phyloP scores from a whole-genome alignment of 1,284 basidiomycete species.

The Athelia psychrophila region DNA sequence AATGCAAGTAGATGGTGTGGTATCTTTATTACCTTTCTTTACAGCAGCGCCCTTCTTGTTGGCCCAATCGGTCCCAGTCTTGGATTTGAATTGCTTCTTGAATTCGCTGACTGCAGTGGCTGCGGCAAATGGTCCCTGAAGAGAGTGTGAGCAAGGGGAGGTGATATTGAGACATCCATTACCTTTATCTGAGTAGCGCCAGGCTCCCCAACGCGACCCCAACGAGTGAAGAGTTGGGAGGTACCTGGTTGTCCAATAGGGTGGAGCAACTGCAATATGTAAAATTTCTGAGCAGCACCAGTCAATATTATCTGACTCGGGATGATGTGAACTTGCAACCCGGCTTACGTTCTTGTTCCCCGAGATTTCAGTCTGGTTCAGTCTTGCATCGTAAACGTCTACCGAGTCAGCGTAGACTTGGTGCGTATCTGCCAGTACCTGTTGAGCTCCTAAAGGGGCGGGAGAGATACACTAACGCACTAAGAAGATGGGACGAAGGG shows the following conservation, averaged over 20 bases:
- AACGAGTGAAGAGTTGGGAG: slow-evolving; percentile 50
- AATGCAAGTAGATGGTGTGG: neutral
- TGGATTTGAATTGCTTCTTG: slow-evolving; percentile 60
- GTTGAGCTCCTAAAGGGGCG: neutral
- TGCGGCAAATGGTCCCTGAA: slow-evolving; percentile 31
- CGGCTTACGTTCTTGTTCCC: slow-evolving; percentile 63
- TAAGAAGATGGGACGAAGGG: slow-evolving; percentile 40
- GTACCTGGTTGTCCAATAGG: slow-evolving; percentile 37
- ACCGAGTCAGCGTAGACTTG: slow-evolving; percentile 49
- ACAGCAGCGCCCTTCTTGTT: slow-evolving; percentile 50
- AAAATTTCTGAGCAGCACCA: no score
- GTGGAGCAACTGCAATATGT: slow-evolving; percentile 62
- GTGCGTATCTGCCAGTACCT: slow-evolving; percentile 40
- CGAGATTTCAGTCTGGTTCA: slow-evolving; percentile 64
- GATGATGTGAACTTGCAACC: slow-evolving; percentile 5
- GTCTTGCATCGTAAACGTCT: slow-evolving; percentile 63
- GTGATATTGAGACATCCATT: neutral
- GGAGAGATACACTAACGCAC: slow-evolving; percentile 31
- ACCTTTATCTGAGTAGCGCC: slow-evolving; percentile 53
- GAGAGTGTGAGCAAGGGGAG: neutral
- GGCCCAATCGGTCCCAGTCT: slow-evolving; percentile 52
- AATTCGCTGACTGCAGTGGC: slow-evolving; percentile 45
- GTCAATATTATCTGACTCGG: neutral
- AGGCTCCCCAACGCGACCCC: slow-evolving; percentile 61
- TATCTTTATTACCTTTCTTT: slow-evolving; percentile 39